A percentile compares a stretch with the other conserved stretches of the same genome.
These are phyloP conservation scores for Yarrowia sp. DNA, from an alignment of 805 yeast genomes.

Conservation along the genomic window DNA sequence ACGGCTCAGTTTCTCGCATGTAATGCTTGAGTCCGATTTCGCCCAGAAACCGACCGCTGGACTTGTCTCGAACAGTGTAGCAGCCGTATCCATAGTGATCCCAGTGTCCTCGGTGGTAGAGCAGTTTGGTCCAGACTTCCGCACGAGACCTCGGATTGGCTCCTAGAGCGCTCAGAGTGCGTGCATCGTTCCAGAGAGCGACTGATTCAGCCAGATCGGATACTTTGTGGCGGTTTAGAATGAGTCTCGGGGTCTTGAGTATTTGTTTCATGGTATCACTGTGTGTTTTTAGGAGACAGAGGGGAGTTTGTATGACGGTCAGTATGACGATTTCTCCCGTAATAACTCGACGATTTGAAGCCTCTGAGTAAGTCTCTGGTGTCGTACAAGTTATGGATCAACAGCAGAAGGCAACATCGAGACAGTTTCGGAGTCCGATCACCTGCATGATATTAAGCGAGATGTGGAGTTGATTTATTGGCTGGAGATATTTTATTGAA, in stretches of 20 bases:
- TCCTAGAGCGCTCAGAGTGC: neutral
- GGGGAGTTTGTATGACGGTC: neutral
- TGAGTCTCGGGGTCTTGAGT: neutral
- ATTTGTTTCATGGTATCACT: slow-evolving; percentile 1
- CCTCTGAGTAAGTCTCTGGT: too few relatives aligned
- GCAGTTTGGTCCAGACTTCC: neutral
- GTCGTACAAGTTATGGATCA: too few relatives aligned
- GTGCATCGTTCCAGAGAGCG: neutral
- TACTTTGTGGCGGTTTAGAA: neutral
- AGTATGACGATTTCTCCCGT: too few relatives aligned
- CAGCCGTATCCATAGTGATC: slow-evolving; percentile 7
- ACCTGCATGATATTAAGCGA: too few relatives aligned
- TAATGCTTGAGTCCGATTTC: neutral
- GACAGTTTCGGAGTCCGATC: too few relatives aligned
- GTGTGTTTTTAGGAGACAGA: too few relatives aligned
- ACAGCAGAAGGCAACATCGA: too few relatives aligned
- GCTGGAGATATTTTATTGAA: too few relatives aligned
- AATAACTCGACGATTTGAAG: too few relatives aligned
- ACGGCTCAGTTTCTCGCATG: neutral
- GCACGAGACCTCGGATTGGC: neutral
- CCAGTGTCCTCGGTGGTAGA: slow-evolving; percentile 14
- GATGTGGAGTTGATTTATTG: too few relatives aligned
- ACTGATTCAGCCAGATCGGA: neutral
- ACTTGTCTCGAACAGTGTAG: neutral
- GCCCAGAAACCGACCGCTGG: neutral